Evolutionary conservation across 2,329 filamentous ascomycete genomes (phyloP), one percentile per base, ranked within the genome.

Genomic region (Trichoderma lentiforme): DNA sequence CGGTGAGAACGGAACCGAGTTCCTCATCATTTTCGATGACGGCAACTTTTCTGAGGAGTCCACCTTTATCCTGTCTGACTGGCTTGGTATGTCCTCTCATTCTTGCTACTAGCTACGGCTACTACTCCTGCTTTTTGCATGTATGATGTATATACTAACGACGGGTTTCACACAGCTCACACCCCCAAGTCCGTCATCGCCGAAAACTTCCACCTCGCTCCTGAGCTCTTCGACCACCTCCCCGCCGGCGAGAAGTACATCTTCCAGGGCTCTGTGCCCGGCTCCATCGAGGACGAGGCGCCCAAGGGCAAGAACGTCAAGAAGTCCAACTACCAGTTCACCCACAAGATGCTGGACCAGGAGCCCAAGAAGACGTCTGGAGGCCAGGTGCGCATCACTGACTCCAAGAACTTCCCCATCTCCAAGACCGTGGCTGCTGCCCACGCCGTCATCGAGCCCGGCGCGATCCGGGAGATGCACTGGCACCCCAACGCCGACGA

Each of bases 401-500:
- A 95, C 79, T 92, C 91, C n/a, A 86, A 84, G 34, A 93, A 92
- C 80, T 95, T 95, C 78, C 89, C 89, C 34, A 87, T 94, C 73
- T 92, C 92, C 60, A 90, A 88, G 80, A 92, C 90, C 0, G 87
- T 94, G 24, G 91, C 92, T 0, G 92, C 92, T 0, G 92, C 91
- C 1, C 87, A 94, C 76, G 87, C 93, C 21, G 87, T 87, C 47
- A 92, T 95, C 73, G 84, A 91, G 74, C 92, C 92, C 0, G 91
- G 91, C 15, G 91, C 90, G 0, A 84, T 94, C 78, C 87, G 92
- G 11, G 92, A 94, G 82, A 93, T 95, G 86, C 92, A 95, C 83
- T 95, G 92, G 92, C 92, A 95, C 78, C 91, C 92, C 0, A 90
- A 89, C 58, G 91, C 91, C 14, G 92, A 94, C 77, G 92, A 94